phyloP scores from a whole-genome alignment of 805 yeast genomes.

The Isabelozyma gotoi region DNA sequence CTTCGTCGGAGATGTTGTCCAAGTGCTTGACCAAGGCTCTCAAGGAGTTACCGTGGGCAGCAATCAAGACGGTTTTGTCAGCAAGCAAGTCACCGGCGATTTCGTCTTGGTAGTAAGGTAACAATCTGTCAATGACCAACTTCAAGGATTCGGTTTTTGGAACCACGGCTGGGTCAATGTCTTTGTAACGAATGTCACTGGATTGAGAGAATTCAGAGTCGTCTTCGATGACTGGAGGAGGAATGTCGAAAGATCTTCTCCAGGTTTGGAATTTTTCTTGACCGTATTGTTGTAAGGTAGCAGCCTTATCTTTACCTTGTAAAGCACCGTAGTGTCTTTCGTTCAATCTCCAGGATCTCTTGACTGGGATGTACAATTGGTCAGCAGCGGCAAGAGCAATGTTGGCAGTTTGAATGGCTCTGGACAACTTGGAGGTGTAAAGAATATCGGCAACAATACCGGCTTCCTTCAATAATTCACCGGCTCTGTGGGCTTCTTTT shows the following conservation, averaged over 20 bases:
- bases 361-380: conserved; percentile 85
- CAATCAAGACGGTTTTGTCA: conserved; percentile 88
- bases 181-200: conserved; percentile 81
- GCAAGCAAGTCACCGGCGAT: conserved; percentile 79
- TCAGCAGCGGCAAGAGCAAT: conserved; percentile 87
- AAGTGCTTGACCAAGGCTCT: conserved; percentile 95
- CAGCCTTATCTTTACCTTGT: conserved; percentile 98
- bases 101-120: conserved; percentile 95
- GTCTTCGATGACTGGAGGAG: conserved; percentile 86
- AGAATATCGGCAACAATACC: conserved; percentile 82
- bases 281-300: conserved; percentile 83
- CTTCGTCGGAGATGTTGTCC: conserved; percentile 88
- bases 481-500: conserved; percentile 91
- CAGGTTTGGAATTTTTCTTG: conserved; percentile 90
- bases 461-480: conserved; percentile 85
- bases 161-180: conserved; percentile 79
- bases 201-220: conserved; percentile 79
- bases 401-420: conserved; percentile 98
- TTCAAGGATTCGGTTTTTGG: conserved; percentile 95
- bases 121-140: conserved; percentile 91
- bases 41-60: conserved; percentile 98
- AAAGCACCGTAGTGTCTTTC: conserved; percentile 99
- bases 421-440: conserved; percentile 85
- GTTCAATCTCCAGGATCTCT: conserved; percentile 96
- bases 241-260: conserved; percentile 97